Percentiles rank a stretch among this genome's conserved stretches.
Conservation (phyloP, 345 rosid genomes). For the Physaria fendleri region DNA sequence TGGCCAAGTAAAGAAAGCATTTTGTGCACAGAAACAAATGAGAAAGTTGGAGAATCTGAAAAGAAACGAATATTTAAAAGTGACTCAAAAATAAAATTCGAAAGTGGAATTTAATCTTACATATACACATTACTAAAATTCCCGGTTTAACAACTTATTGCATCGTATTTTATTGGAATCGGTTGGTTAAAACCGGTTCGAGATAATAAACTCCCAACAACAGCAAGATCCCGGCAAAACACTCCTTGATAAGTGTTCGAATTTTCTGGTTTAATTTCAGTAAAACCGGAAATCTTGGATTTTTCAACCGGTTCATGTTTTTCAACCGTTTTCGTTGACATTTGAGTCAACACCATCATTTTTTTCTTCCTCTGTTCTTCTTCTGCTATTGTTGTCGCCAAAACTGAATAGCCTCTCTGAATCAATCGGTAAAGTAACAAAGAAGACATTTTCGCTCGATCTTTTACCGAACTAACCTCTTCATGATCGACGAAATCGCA, state of each 20-base stretch:
- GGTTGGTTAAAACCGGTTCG: slow-evolving; percentile 76
- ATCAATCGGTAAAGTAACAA: slow-evolving; percentile 74
- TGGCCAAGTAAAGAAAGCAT: neutral
- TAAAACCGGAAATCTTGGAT: neutral
- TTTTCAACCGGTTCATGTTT: slow-evolving; percentile 21
- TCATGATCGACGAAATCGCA: slow-evolving; percentile 62
- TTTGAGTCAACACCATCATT: slow-evolving; percentile 40
- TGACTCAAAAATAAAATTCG: slow-evolving; percentile 1
- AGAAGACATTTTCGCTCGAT: slow-evolving; percentile 72
- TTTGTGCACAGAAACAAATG: neutral
- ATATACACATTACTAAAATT: slow-evolving; percentile 1
- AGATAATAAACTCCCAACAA: slow-evolving; percentile 67
- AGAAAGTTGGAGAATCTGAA: neutral
- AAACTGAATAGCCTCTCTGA: slow-evolving; percentile 71
- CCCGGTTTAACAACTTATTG: slow-evolving; percentile 51
- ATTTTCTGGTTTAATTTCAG: slow-evolving; percentile 14
- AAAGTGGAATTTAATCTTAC: neutral
- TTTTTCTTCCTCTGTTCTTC: slow-evolving; percentile 65
- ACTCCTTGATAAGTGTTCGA: slow-evolving; percentile 63
- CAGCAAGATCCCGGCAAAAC: slow-evolving; percentile 86
- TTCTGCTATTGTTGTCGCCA: slow-evolving; percentile 48
- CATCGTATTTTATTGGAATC: slow-evolving; percentile 71
- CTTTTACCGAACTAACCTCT: slow-evolving; percentile 62
- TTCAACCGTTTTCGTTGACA: slow-evolving; percentile 28
- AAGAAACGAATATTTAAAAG: slow-evolving; percentile 7